These are phyloP conservation scores for Gossypium thurberi DNA, from an alignment of 345 rosid species.

Conservation along the genomic window DNA sequence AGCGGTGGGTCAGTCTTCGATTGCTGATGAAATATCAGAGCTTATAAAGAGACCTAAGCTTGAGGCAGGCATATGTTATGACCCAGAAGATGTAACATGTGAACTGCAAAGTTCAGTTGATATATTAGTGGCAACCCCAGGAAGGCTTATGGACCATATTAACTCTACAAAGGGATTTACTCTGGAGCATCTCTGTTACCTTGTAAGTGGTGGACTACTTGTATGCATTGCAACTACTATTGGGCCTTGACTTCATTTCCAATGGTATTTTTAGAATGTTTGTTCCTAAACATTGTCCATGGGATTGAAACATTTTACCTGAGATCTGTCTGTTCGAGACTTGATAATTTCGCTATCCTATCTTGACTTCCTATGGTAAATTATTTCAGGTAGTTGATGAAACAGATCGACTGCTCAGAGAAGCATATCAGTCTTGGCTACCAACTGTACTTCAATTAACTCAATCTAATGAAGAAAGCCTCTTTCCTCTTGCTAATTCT, in stretches of 20 bases:
- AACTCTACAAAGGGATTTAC: constrained; percentile 82
- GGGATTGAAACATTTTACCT: neutral
- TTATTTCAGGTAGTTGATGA: constrained; percentile 86
- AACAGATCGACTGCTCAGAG: constrained; percentile 89
- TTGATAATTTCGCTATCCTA: neutral
- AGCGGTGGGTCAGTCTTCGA: constrained; percentile 92
- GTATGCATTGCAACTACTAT: neutral
- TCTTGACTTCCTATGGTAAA: neutral
- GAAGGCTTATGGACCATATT: constrained; percentile 97
- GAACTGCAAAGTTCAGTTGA: constrained; percentile 71
- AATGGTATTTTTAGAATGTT: neutral
- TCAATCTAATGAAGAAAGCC: constrained; percentile 28
- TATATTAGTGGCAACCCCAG: constrained; percentile 93
- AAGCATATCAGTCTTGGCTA: constrained; percentile 94
- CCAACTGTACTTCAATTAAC: constrained; percentile 76
- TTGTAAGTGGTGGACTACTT: constrained; percentile 32
- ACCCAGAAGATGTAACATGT: constrained; percentile 47
- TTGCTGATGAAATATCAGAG: constrained; percentile 73
- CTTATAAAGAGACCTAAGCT: constrained; percentile 67
- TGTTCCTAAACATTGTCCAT: neutral
- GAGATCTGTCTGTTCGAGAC: neutral
- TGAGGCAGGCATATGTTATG: constrained; percentile 85
- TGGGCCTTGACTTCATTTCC: neutral
- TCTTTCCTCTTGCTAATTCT: constrained; percentile 23
- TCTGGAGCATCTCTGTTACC: constrained; percentile 87